Conservation (phyloP, 768 basidiomycete genomes). For the Mycena vitilis region DNA sequence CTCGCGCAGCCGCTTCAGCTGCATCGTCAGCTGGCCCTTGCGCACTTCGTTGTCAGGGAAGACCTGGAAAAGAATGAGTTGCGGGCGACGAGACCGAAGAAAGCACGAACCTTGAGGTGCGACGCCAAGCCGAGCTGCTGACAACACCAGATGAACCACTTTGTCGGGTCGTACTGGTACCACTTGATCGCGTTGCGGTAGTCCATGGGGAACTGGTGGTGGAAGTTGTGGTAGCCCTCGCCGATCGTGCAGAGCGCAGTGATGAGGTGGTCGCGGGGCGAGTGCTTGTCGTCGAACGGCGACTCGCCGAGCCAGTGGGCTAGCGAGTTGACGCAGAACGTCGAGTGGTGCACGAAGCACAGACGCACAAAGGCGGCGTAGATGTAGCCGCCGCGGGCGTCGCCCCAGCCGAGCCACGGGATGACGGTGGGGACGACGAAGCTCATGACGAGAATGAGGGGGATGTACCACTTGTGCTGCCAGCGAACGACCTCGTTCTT, state of each 20-base stretch:
- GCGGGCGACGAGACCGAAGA: neutral
- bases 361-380: constrained; percentile 86
- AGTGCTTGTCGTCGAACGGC: constrained; percentile 97
- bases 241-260: constrained; percentile 94
- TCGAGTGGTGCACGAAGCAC: constrained; percentile 93
- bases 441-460: constrained; percentile 78
- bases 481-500: constrained; percentile 86
- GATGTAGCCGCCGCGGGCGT: constrained; percentile 86
- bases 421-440: constrained; percentile 81
- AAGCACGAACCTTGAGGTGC: constrained; percentile 68
- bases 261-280: constrained; percentile 91
- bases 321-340: constrained; percentile 97
- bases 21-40: constrained; percentile 96
- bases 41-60: constrained; percentile 72
- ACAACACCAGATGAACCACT: constrained; percentile 84
- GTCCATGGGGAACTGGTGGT: constrained; percentile 97
- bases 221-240: constrained; percentile 99
- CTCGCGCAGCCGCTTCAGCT: constrained; percentile 86
- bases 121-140: constrained; percentile 73
- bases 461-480: constrained; percentile 89
- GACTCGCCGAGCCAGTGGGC: constrained; percentile 97
- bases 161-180: constrained; percentile 95
- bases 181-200: constrained; percentile 96
- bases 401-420: constrained; percentile 86
- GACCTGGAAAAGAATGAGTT: constrained; percentile 43